Evolutionary conservation across 2,329 filamentous ascomycete species (phyloP), one percentile per base, ranked within the genome.

Genomic region (Hypoxylon sp.): DNA sequence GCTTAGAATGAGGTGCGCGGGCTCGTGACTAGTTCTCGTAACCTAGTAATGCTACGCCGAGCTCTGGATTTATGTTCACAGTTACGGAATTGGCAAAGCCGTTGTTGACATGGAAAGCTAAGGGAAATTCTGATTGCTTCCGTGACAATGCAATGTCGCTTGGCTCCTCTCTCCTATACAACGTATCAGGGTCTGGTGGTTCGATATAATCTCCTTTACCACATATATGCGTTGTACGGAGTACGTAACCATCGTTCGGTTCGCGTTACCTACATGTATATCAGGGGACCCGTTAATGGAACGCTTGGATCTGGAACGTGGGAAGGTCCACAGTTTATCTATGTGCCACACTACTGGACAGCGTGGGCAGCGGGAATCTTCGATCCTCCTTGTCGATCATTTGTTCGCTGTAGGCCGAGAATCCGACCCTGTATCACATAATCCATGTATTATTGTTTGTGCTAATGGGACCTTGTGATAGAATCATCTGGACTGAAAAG

Each of bases 311-410:
- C 69, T 69, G 63, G 69, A 65, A 65, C 60, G 59, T 50, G 37
- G 27, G 47, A 19, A 29, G 57, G 59, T 53, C 66, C 66, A 69
- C 69, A 61, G 44, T 61, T 67, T 42, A 65, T 64, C 50, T 64
- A 59, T 56, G 62, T 69, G 56, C 68, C 68, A 64, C 59, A 31
- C 57, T 53, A 47, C 66, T 67, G 66, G 66, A 58, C 64, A 65
- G 47, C 48, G 42, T 62, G 54, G 58, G 46, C 50, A 32, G 44
- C 59, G 65, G 62, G 63, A 65, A 69, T 69, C 69, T 67, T 71
- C 66, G 63, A 70, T 70, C 68, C 24, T 55, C 58, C 62, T 60
- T 65, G 69, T 67, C 69, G 69, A 71, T 71, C 69, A 60, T 53
- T 53, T 65, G 69, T 65, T 71, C 69, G 62, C 35, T 65, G 31